These are phyloP conservation scores for Volvox africanus DNA, from an alignment of 139 green algal species.

Conservation along the genomic window DNA sequence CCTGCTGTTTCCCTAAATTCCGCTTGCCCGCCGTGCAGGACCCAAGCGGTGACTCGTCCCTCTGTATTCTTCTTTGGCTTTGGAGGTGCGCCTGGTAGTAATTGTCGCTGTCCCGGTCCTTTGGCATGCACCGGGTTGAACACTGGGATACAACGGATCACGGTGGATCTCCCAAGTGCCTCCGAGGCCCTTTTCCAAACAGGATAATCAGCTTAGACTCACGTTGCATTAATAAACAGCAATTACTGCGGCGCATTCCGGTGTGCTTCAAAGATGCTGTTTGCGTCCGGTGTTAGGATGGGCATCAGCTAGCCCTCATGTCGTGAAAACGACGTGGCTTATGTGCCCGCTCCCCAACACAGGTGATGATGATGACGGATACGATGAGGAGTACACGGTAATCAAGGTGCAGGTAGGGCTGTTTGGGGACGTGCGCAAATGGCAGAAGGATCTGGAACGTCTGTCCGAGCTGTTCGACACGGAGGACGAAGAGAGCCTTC, in stretches of 20 bases:
- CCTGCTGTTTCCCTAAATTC: too few species aligned
- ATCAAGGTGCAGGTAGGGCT: slow-evolving; percentile 85
- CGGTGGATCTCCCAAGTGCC: too few species aligned
- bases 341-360: not conserved
- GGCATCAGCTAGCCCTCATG: too few species aligned
- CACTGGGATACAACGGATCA: too few species aligned
- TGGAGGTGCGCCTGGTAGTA: slow-evolving; percentile 6
- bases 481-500: slow-evolving; percentile 81
- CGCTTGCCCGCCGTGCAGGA: not conserved
- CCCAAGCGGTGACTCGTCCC: slow-evolving; percentile 10
- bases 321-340: not conserved
- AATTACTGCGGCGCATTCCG: too few species aligned
- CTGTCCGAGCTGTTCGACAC: slow-evolving; percentile 90
- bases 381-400: slow-evolving; percentile 61
- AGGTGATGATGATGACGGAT: slow-evolving; percentile 39
- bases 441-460: slow-evolving; percentile 91
- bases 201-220: too few species aligned
- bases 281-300: too few species aligned
- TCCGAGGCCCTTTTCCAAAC: too few species aligned
- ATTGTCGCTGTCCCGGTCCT: too few species aligned
- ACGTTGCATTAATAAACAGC: too few species aligned
- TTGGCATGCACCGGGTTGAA: too few species aligned
- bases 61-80: slow-evolving; percentile 50
- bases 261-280: too few species aligned
- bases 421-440: slow-evolving; percentile 84